A percentile compares a stretch with the other conserved stretches of the same genome.
Evolutionary conservation across 2,329 filamentous ascomycete genomes (phyloP).

Genomic region (Phyllosticta citribraziliensis): DNA sequence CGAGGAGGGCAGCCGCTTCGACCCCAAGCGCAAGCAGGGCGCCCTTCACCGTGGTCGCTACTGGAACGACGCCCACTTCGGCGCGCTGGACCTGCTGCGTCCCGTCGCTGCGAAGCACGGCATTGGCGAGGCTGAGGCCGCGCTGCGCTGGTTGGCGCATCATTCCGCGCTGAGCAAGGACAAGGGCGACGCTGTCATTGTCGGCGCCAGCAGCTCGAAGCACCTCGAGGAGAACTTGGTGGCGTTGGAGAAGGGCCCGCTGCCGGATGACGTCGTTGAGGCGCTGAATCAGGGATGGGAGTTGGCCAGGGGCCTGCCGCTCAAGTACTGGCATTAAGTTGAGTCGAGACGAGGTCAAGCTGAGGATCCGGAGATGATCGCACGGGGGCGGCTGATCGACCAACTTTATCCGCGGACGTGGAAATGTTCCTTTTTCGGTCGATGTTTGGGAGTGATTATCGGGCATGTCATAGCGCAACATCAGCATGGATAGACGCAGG

Average conservation of each 20-base stretch:
- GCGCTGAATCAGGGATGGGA: constrained; percentile 70
- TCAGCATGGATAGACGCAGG: too few relatives aligned
- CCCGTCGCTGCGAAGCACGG: constrained; percentile 29
- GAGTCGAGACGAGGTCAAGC: too few relatives aligned
- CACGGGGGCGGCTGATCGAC: background rate
- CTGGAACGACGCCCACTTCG: constrained; percentile 34
- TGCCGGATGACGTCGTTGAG: constrained; percentile 66
- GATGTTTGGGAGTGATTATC: background rate
- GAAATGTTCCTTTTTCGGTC: background rate
- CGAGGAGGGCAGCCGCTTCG: constrained; percentile 30
- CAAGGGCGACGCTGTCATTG: constrained; percentile 47
- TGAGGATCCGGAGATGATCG: too few relatives aligned
- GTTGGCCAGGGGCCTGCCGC: constrained; percentile 50
- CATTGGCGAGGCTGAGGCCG: constrained; percentile 34
- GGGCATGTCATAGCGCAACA: too few relatives aligned
- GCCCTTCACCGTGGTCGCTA: constrained; percentile 29
- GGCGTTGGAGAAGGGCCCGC: constrained; percentile 56
- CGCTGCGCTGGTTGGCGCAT: constrained; percentile 37
- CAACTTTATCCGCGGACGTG: background rate
- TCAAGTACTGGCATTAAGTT: constrained; percentile 46
- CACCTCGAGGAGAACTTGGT: constrained; percentile 48
- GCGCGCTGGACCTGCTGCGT: constrained; percentile 33
- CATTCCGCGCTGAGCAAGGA: constrained; percentile 43
- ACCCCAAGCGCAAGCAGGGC: constrained; percentile 31
- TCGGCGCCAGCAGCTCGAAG: constrained; percentile 47